Base-by-base conservation (phyloP, 108 stramenopile species). In the Nitzschia sp. region DNA sequence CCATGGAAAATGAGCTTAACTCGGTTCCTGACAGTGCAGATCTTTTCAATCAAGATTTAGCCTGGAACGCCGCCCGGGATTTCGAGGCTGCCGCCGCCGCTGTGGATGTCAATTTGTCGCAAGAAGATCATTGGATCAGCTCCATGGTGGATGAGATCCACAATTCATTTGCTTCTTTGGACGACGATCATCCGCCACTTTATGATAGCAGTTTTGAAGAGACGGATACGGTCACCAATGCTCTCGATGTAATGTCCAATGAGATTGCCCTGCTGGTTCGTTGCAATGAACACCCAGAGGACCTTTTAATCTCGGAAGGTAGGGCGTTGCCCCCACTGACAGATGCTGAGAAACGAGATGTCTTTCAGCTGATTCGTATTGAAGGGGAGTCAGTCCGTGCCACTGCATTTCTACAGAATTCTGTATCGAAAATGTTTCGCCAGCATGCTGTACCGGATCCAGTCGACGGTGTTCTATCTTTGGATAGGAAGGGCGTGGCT, bases 191-290 rank as follows among this genome's bases (percentile, higher is more conserved):
- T 51, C 9, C 13, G 9, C 51, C 61, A 1, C 13, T 81, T 38
- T 81, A 76, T 36, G 81, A 82, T 33, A 66, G 68, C 6, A 30
- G 46, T 32, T 64, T 72, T 38, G 79, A 66, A 5, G 76, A 62
- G 65, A 17, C 28, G n/a, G 0, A 65, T 6, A 17, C 9, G 32
- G 13, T 13, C 19, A 31, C 71, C 48, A 49, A 54, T 31, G 23
- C 19, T 0, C 32, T 19, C 19, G 66, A 72, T 55, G 70, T 66
- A 3, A 77, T 89, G 67, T 88, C 73, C 28, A 56, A 74, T 9
- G 92, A 93, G 64, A 88, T 94, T 29, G 73, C 85, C 1, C 75
- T 83, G 77, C 68, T 90, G 56, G 76, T 93, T 25, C 79, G 90
- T 21, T 94, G 93, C 78, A 89, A 91, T 66, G 70, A 84, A 54